Evolutionary conservation across 306 rosid species (phyloP).

Genomic region (Ammopiptanthus mongolicus): DNA sequence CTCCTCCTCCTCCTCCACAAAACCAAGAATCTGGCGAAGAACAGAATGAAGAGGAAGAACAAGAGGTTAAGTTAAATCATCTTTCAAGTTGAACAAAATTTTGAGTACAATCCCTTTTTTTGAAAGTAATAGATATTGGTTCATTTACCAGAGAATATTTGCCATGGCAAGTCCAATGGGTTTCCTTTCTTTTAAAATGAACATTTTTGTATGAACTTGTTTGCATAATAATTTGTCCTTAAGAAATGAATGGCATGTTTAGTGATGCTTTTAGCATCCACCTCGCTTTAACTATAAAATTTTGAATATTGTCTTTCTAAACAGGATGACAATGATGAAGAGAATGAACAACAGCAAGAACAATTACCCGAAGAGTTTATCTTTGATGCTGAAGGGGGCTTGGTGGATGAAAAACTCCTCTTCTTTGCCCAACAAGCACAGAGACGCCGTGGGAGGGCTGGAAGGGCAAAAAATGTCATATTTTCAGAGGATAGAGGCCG

Average conservation of each 20-base stretch:
- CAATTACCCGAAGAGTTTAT: conserved; percentile 91
- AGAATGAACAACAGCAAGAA: conserved; percentile 75
- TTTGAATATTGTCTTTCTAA: conserved; percentile 17
- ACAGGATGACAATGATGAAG: conserved; percentile 81
- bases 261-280: neutral
- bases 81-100: conserved; percentile 12
- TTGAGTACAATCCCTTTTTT: neutral
- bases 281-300: neutral
- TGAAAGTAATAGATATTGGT: neutral
- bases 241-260: neutral
- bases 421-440: conserved; percentile 98
- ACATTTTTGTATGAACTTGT: conserved; percentile 21
- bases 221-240: neutral
- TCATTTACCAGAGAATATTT: conserved; percentile 7
- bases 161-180: conserved; percentile 6
- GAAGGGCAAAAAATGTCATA: conserved; percentile 95
- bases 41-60: conserved; percentile 75
- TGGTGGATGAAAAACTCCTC: conserved; percentile 97
- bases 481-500: conserved; percentile 99
- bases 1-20: conserved; percentile 96
- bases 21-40: conserved; percentile 87
- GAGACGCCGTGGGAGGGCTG: conserved; percentile 87
- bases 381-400: conserved; percentile 96
- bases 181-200: conserved; percentile 17
- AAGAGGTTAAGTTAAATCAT: conserved; percentile 53